Evolutionary conservation across 352 stramenopile genomes (phyloP), one percentile per base, ranked within the genome.

Genomic region (Pythium rishiriense): DNA sequence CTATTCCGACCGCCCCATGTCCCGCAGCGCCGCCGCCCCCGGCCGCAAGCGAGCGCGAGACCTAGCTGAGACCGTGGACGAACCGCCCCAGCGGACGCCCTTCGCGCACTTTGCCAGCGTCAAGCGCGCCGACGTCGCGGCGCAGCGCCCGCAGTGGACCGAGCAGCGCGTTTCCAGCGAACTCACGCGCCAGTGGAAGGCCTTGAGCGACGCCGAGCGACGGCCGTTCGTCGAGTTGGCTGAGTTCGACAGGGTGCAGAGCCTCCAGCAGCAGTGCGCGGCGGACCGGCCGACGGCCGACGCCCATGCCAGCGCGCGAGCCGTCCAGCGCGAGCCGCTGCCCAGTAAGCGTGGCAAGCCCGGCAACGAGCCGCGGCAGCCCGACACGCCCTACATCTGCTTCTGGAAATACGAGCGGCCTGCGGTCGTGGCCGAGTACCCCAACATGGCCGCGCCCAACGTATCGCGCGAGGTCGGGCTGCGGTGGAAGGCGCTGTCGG

Each of bases 331-430:
- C n/a, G 42, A 51, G 33, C 46, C 37, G 17, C 22, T 64, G n/a
- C 64, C 68, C 6, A 51, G 57, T 31, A 78, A 75, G 61, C 70
- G 70, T 17, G 74, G 70, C 61, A 84, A 85, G 54, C 52, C 68
- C 14, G 48, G 62, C 19, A 77, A 76, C 52, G 64, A 84, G 33
- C 78, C 78, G 15, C 76, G 77, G 12, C 78, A 79, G 39, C 78
- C 78, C 5, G 78, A 89, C 49, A 86, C 80, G 17, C 76, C 80
- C 3, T 89, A 89, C 49, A 87, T 82, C 50, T 89, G 73, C 62
- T 89, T 85, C 54, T 89, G 76, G 76, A 84, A 81, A 53, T 74
- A 69, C 35, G 72, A 63, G 33, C 69, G 80, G 4, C 63, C 57
- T 22, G 64, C 78, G 19, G 68, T 89, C n/a, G 42, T 89, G 26